Base-by-base conservation (phyloP, 352 stramenopile genomes). In the Phytophthora idaei region DNA sequence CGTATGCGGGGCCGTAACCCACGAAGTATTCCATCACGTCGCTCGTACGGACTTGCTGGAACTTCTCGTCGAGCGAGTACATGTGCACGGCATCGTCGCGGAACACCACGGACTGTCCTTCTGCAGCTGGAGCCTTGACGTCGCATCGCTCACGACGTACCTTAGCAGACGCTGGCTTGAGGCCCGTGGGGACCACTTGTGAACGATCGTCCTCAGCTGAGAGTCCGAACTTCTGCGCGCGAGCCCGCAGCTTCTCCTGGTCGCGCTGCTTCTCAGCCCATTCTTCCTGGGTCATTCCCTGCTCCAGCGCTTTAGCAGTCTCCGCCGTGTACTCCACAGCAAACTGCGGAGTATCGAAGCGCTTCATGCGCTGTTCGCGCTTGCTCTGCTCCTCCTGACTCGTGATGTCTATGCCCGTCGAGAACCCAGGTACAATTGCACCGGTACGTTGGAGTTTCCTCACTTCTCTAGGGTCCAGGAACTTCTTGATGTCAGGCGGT, bases 1-100 rank as follows among this genome's bases (percentile, higher is more conserved):
- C 84, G 71, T 95, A 95, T 21, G 85, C 91, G 12, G 87, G 87
- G 0, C 85, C 84, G 57, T 92, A 95, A 6, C 84, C 87, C 1
- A 73, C 62, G 57, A 95, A 95, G 51, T 94, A 95, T 41, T 68
- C 78, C 62, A 94, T 72, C 15, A 95, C 69, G 56, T 95, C 87
- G 56, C 73, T 90, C 47, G 85, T 94, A 42, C 87, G 84, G 17
- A 95, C 86, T 54, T 89, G 78, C 58, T 92, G 87, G 50, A 94
- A 94, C 17, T 79, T 77, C 2, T 91, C 79, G 57, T 94, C 87
- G 9, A 93, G 75, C 41, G 83, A 90, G 62, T 95, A 95, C 75
- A 94, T 72, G 72, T 94, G 87, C 49, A 95, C 69, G 25, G 85
- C 86, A 31, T 95, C 84, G n/a, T 87, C 69, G 4, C 84, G 77